Evolutionary conservation across 176 grass and related monocot genomes (phyloP).

Genomic region (Oryza australiensis): DNA sequence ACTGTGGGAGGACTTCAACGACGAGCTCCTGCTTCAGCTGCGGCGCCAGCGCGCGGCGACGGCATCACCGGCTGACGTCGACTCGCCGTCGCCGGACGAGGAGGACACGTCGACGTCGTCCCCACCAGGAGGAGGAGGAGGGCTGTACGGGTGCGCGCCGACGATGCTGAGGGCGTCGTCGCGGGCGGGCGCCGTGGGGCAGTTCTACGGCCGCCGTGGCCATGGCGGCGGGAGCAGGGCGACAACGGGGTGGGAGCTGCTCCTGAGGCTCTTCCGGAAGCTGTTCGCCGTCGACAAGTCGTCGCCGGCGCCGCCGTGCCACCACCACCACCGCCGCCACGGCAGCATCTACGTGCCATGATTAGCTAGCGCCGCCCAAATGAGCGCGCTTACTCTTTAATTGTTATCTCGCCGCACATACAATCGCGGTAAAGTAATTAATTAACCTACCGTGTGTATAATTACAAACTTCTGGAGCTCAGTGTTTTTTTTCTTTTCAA

Average conservation of each 20-base stretch:
- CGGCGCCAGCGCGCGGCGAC: not conserved
- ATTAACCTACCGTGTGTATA: not conserved
- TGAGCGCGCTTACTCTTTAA: too few relatives aligned
- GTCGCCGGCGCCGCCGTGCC: not conserved
- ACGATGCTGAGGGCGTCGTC: constrained; percentile 45
- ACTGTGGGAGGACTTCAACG: constrained; percentile 71
- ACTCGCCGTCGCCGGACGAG: not conserved
- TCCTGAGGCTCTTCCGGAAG: constrained; percentile 47
- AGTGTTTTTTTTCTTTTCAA: not conserved
- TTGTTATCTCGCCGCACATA: too few relatives aligned
- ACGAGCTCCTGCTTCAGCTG: constrained; percentile 28
- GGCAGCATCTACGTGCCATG: constrained; percentile 24
- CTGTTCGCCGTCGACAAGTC: constrained; percentile 38
- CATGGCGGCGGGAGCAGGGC: not conserved
- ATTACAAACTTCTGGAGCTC: not conserved
- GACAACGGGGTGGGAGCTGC: constrained; percentile 31
- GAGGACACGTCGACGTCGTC: constrained; percentile 5
- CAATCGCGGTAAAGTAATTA: not conserved
- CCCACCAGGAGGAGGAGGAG: not conserved
- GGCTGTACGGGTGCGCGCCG: constrained; percentile 34
- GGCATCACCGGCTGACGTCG: not conserved
- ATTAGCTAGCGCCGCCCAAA: too few relatives aligned
- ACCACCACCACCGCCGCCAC: not conserved
- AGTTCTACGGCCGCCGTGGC: not conserved
- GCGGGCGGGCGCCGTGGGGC: constrained; percentile 25